A percentile compares a stretch with the other conserved stretches of the same genome.
phyloP scores from a whole-genome alignment of 2,329 filamentous ascomycete genomes.

The Botryotinia calthae region DNA sequence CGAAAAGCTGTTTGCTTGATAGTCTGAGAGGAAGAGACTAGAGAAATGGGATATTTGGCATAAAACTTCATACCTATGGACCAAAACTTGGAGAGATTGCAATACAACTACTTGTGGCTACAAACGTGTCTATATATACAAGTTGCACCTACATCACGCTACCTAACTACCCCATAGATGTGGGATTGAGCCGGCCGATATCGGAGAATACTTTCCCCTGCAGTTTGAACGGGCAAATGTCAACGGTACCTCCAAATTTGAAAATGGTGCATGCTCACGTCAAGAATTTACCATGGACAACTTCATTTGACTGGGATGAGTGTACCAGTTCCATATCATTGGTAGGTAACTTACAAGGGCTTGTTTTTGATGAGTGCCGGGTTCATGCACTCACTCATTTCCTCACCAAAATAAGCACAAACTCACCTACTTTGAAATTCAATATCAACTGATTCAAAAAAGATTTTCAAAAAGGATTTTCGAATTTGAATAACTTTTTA shows the following conservation, averaged over 20 bases:
- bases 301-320: neutral
- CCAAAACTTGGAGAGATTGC: neutral
- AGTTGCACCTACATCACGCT: neutral
- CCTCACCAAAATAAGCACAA: too few species aligned
- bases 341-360: neutral
- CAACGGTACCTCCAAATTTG: neutral
- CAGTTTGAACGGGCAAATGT: neutral
- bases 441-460: too few species aligned
- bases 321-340: neutral
- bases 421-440: too few species aligned
- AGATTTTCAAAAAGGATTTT: too few species aligned
- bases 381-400: too few species aligned
- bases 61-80: slow-evolving; percentile 3
- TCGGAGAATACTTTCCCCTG: slow-evolving; percentile 19
- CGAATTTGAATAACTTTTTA: too few species aligned
- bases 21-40: slow-evolving; percentile 2
- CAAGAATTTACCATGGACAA: neutral
- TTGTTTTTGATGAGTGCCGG: too few species aligned
- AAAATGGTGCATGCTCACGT: neutral
- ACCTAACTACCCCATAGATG: slow-evolving; percentile 13
- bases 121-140: neutral
- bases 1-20: neutral
- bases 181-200: slow-evolving; percentile 11
- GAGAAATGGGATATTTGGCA: neutral
- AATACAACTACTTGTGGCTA: neutral